Evolutionary conservation across 2,329 filamentous ascomycete species (phyloP).

Genomic region (Talaromyces islandicus): DNA sequence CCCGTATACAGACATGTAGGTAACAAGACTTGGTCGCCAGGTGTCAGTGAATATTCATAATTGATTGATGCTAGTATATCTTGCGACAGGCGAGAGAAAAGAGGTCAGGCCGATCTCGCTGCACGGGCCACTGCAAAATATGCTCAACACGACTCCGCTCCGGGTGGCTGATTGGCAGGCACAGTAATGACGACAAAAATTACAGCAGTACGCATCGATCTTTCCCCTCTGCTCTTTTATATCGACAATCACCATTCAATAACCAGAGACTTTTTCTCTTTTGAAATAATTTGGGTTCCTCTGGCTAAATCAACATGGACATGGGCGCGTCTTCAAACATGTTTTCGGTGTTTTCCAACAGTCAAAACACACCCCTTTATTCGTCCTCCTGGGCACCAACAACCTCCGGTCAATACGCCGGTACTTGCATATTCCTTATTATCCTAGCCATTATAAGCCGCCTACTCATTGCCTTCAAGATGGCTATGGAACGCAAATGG

Average conservation of each 20-base stretch:
- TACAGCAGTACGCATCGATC: neutral
- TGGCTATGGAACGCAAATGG: slow-evolving; percentile 57
- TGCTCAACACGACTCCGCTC: neutral
- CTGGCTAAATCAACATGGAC: slow-evolving; percentile 10
- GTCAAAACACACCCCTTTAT: slow-evolving; percentile 58
- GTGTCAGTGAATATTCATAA: neutral
- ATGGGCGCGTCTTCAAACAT: slow-evolving; percentile 8
- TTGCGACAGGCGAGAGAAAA: neutral
- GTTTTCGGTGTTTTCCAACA: slow-evolving; percentile 47
- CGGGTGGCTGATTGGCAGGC: neutral
- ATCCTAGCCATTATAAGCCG: slow-evolving; percentile 66
- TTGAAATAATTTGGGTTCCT: neutral
- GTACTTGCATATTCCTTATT: slow-evolving; percentile 87
- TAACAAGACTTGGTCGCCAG: neutral
- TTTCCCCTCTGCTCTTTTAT: neutral
- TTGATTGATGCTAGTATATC: neutral
- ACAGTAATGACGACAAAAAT: neutral
- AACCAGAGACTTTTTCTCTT: neutral
- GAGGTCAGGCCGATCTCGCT: neutral
- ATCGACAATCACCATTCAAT: neutral
- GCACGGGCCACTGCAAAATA: neutral
- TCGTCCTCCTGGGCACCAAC: slow-evolving; percentile 68
- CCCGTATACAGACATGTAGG: neutral
- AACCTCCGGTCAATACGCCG: slow-evolving; percentile 68
- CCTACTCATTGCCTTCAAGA: slow-evolving; percentile 64